A percentile compares a stretch with the other conserved stretches of the same genome.
phyloP scores from a whole-genome alignment of 768 basidiomycete species.

The Podaxis pistillaris region DNA sequence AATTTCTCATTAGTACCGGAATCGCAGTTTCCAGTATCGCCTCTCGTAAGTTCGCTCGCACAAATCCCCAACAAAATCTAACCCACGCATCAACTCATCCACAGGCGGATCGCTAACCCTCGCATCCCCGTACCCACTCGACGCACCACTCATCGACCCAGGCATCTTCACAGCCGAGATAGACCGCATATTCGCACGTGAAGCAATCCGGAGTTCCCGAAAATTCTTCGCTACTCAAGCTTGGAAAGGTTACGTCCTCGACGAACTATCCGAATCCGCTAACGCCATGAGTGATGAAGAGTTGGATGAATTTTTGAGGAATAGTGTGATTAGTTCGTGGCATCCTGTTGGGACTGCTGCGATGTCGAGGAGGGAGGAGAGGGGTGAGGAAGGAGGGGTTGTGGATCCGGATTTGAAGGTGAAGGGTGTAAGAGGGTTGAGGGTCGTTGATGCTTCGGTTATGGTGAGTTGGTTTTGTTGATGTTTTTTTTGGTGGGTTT shows the following conservation, averaged over 20 bases:
- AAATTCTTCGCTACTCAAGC: neutral
- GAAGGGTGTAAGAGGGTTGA: slow-evolving; percentile 29
- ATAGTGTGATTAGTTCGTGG: slow-evolving; percentile 17
- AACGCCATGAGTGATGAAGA: neutral
- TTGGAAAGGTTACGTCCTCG: neutral
- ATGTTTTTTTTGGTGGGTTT: neutral
- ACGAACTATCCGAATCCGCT: neutral
- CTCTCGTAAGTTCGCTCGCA: slow-evolving; percentile 6
- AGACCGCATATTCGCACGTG: slow-evolving; percentile 22
- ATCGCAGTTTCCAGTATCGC: slow-evolving; percentile 10
- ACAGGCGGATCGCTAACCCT: slow-evolving; percentile 14
- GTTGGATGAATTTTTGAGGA: slow-evolving; percentile 17
- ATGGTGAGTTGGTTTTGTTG: neutral
- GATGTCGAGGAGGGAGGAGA: slow-evolving; percentile 26
- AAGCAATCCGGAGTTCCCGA: neutral
- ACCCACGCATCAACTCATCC: neutral
- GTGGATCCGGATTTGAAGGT: slow-evolving; percentile 35
- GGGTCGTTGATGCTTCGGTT: slow-evolving; percentile 25
- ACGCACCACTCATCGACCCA: slow-evolving; percentile 15
- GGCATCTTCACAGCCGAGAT: slow-evolving; percentile 7
- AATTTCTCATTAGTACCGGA: neutral
- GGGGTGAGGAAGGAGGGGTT: slow-evolving; percentile 23
- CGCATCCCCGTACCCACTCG: slow-evolving; percentile 15
- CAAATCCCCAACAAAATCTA: too few species aligned
- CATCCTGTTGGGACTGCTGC: slow-evolving; percentile 31